A percentile compares a stretch with the other conserved stretches of the same genome.
Evolutionary conservation across 208 protist species (phyloP).

Genomic region (Porcisia hertigi): DNA sequence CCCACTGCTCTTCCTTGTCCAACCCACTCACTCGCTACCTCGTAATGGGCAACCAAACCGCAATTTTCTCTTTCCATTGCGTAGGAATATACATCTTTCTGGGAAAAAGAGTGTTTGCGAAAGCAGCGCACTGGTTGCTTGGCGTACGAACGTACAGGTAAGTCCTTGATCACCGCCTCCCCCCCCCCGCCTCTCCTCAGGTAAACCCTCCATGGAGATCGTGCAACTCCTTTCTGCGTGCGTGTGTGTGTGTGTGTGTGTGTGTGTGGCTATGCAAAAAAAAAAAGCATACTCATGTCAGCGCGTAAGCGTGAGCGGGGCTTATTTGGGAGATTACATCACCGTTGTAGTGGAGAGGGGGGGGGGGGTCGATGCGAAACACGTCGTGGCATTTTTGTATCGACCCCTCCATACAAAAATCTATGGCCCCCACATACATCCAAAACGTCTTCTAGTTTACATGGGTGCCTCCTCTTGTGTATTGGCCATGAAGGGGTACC

Average conservation of each 20-base stretch:
- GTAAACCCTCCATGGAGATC: background rate
- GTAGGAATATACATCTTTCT: background rate
- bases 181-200: too few relatives aligned
- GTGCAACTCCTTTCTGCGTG: background rate
- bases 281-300: background rate
- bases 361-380: too few relatives aligned
- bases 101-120: background rate
- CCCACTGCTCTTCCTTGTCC: background rate
- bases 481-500: too few relatives aligned
- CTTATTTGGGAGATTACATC: background rate
- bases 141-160: background rate
- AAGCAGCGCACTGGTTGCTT: background rate
- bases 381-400: too few relatives aligned
- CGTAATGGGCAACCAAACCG: background rate
- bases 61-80: background rate
- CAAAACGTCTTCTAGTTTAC: conserved; percentile 1
- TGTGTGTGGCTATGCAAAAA: too few relatives aligned
- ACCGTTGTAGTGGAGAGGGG: background rate
- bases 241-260: too few relatives aligned
- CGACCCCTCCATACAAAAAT: too few relatives aligned
- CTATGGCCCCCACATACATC: too few relatives aligned
- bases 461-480: background rate
- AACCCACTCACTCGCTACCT: background rate
- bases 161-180: too few relatives aligned
- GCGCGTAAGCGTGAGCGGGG: background rate